These are phyloP conservation scores for Diaporthe ampelina DNA, from an alignment of 2,329 filamentous ascomycete genomes.

Conservation along the genomic window DNA sequence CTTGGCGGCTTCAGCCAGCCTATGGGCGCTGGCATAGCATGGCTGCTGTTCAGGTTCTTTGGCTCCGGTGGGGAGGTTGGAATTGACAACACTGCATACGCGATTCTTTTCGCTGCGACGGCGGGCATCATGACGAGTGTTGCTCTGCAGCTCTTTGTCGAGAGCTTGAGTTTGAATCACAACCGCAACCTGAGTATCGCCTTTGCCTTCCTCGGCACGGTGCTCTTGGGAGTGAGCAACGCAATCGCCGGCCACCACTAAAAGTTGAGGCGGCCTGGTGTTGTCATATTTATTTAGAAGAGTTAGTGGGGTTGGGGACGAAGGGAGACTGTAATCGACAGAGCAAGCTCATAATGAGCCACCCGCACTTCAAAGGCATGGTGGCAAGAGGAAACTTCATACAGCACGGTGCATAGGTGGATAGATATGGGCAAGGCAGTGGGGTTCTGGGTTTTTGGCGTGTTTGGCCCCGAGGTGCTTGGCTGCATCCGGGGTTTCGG, in stretches of 20 bases:
- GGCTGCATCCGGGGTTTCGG: neutral
- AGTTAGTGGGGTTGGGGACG: neutral
- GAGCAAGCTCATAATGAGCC: neutral
- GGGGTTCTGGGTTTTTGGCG: constrained; percentile 9
- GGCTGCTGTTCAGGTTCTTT: constrained; percentile 85
- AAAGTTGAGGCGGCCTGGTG: neutral
- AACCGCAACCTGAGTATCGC: constrained; percentile 81
- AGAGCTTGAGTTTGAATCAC: constrained; percentile 87
- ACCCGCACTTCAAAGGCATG: neutral
- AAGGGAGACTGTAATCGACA: neutral
- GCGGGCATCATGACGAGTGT: constrained; percentile 97
- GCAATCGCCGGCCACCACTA: constrained; percentile 57
- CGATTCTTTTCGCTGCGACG: constrained; percentile 87
- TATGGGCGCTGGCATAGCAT: constrained; percentile 85
- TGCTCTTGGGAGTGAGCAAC: constrained; percentile 85
- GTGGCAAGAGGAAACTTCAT: neutral
- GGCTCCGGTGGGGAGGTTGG: constrained; percentile 52
- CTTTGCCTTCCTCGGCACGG: constrained; percentile 90
- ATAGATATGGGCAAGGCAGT: neutral
- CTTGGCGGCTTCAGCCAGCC: constrained; percentile 92
- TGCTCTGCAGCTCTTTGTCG: constrained; percentile 87
- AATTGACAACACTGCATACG: constrained; percentile 75
- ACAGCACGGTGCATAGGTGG: constrained; percentile 15
- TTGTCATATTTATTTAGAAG: neutral
- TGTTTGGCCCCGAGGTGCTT: neutral